Base-by-base conservation (phyloP, 2,329 filamentous ascomycete genomes). In the Tricladium varicosporioides region DNA sequence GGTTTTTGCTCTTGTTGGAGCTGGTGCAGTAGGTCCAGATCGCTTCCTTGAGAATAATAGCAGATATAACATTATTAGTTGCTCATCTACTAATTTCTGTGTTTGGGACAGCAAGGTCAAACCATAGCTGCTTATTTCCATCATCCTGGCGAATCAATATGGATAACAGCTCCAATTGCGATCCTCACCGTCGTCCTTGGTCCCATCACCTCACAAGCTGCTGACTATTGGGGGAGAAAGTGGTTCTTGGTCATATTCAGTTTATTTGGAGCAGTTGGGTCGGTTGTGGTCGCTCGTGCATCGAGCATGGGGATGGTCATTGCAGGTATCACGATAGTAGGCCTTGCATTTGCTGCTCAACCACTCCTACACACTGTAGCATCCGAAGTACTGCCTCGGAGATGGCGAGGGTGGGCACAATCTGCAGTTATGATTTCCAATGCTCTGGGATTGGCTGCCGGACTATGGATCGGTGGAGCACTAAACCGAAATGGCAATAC, bases 141-240 rank as follows among this genome's bases (percentile, higher is more conserved):
- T n/a, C 10, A 10, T n/a, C 36, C 36, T 4, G 43, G 15, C 8
- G 33, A 63, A 9, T 47, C 40, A 22, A 52, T 61, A 15, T 76
- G 74, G 74, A 58, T 76, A 22, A 69, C 69, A 1, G 65, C 69
- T 5, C 55, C 68, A 10, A 71, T 76, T 53, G 66, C 71, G 45
- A 75, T 75, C 56, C 50, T 73, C 16, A 74, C 74, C 1, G 68
- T 69, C 5, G 71, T 74, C 61, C 75, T 73, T 67, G 71, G 74
- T 16, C 72, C 61, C 11, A 69, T 72, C 10, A 66, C 74, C 10
- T 72, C 72, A 11, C 74, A 76, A 57, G 74, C 72, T 0, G 70
- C 73, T 16, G 74, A 77, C 60, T 74, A 73, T 32, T 56, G 73
- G 74, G 74, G 74, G n/a, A 69, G 74, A 7, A 71, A 70, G 64